A percentile compares a stretch with the other conserved stretches of the same genome.
Conservation (phyloP, 129 eudicot species). For the Tanacetum coccineum region DNA sequence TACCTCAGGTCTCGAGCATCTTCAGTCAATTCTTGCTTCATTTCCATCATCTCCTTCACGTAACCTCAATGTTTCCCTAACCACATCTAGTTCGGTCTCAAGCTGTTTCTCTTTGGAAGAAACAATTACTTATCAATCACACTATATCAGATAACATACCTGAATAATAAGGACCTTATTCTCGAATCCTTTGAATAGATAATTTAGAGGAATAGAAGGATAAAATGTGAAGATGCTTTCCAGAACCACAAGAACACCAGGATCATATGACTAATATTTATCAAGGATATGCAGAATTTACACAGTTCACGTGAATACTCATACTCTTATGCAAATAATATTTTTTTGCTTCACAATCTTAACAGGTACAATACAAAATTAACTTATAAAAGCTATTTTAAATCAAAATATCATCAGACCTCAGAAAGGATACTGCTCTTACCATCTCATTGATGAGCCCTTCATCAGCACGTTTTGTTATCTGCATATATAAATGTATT, state of each 20-base stretch:
- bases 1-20: no score
- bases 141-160: slow-evolving; percentile 43
- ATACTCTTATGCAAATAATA: neutral
- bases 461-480: slow-evolving; percentile 71
- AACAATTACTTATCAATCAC: no score
- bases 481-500: slow-evolving; percentile 37
- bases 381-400: neutral
- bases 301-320: slow-evolving; percentile 12
- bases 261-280: slow-evolving; percentile 66
- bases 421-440: slow-evolving; percentile 76
- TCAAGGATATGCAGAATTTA: slow-evolving; percentile 41
- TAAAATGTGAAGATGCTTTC: slow-evolving; percentile 90
- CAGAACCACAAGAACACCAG: slow-evolving; percentile 74
- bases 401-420: slow-evolving; percentile 11
- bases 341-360: neutral
- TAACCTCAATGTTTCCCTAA: no score
- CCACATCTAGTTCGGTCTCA: no score
- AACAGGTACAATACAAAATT: neutral
- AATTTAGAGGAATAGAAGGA: slow-evolving; percentile 79
- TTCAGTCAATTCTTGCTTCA: no score
- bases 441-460: slow-evolving; percentile 73
- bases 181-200: slow-evolving; percentile 64
- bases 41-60: no score
- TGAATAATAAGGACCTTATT: slow-evolving; percentile 60
- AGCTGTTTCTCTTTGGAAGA: no score